Percentiles rank a stretch among this genome's conserved stretches.
Evolutionary conservation across 2,329 filamentous ascomycete genomes (phyloP).

Genomic region (Exophiala lecanii-corni): DNA sequence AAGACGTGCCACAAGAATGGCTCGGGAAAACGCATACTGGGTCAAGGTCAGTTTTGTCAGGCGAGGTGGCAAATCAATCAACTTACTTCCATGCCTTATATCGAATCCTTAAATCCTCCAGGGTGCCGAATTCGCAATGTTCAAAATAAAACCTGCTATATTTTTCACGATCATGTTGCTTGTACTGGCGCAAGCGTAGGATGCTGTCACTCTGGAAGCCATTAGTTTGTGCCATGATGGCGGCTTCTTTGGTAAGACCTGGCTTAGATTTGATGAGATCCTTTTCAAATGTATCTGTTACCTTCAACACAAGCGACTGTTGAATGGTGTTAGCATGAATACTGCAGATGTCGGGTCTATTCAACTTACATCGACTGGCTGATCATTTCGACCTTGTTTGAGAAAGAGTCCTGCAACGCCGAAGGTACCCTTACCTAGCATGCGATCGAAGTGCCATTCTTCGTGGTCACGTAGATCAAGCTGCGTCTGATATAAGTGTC

Average conservation of each 20-base stretch:
- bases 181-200: conserved; percentile 12
- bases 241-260: conserved; percentile 7
- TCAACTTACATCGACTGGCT: conserved; percentile 11
- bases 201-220: conserved; percentile 5
- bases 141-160: conserved; percentile 20
- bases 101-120: conserved; percentile 14
- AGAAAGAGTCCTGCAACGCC: conserved; percentile 16
- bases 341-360: neutral
- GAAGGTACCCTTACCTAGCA: conserved; percentile 17
- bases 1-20: conserved; percentile 21
- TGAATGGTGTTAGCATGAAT: neutral
- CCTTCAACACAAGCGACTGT: conserved; percentile 4
- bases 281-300: conserved; percentile 1
- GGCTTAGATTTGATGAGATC: conserved; percentile 1
- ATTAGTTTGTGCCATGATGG: conserved; percentile 18
- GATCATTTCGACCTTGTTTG: conserved; percentile 7
- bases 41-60: neutral
- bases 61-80: too few species aligned
- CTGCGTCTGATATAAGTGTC: conserved; percentile 10
- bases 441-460: conserved; percentile 16
- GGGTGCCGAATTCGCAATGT: conserved; percentile 8
- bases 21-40: conserved; percentile 18
- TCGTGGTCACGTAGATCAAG: conserved; percentile 11
- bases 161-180: conserved; percentile 1
- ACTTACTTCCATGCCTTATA: conserved; percentile 21